Conservation (phyloP, 208 protist genomes). For the Blechomonas ayalai region DNA sequence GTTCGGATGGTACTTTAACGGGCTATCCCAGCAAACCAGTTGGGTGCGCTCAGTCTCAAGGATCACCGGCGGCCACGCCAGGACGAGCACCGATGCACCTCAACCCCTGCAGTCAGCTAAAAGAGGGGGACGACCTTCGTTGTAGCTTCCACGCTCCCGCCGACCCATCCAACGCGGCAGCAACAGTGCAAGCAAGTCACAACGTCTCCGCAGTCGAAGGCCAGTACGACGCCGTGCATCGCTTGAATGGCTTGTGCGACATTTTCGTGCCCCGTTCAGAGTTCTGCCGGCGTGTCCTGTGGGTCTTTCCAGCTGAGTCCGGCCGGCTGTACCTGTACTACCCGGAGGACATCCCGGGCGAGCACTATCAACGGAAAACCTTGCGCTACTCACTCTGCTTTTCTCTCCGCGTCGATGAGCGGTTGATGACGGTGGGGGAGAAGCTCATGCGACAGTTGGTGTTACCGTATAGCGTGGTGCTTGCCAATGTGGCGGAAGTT, state of each 20-base stretch:
- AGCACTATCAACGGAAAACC: constrained; percentile 77
- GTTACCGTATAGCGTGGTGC: constrained; percentile 61
- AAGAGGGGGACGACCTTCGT: too few species aligned
- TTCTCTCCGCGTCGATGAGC: constrained; percentile 46
- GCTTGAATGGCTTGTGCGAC: constrained; percentile 38
- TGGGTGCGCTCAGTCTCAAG: too few species aligned
- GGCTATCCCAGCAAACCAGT: too few species aligned
- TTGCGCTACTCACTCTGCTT: constrained; percentile 81
- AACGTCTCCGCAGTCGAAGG: not conserved
- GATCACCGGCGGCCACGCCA: too few species aligned
- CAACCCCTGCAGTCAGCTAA: too few species aligned
- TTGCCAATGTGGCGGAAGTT: constrained; percentile 71
- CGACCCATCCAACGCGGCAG: too few species aligned
- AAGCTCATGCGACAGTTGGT: constrained; percentile 41
- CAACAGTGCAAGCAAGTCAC: not conserved
- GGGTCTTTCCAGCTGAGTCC: constrained; percentile 57
- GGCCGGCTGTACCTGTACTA: constrained; percentile 74
- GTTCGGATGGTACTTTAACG: too few species aligned
- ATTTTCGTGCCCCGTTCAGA: constrained; percentile 76
- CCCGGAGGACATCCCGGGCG: constrained; percentile 71
- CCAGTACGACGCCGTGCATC: not conserved
- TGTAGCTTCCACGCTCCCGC: too few species aligned
- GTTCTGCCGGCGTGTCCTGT: constrained; percentile 70
- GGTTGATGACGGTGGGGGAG: constrained; percentile 39
- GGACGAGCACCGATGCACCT: too few species aligned